Evolutionary conservation across 345 rosid species (phyloP).

Genomic region (Citrus unshiu): DNA sequence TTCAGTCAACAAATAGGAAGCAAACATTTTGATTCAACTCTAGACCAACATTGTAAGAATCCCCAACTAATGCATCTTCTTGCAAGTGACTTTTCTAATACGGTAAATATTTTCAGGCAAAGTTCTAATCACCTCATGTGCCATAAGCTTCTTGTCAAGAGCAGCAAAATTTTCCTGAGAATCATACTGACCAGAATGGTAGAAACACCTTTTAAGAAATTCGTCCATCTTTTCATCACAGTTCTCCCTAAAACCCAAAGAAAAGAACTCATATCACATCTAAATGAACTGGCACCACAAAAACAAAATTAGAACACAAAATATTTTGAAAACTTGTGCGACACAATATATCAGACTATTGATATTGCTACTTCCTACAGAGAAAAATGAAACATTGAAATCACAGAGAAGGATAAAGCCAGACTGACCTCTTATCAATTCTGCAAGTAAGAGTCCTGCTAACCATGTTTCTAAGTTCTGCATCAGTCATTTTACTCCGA

Average conservation of each 20-base stretch:
- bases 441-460: constrained; percentile 97
- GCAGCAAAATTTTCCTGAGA: constrained; percentile 70
- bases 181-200: constrained; percentile 96
- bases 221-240: constrained; percentile 93
- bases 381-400: background rate
- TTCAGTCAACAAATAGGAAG: background rate
- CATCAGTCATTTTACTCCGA: constrained; percentile 96
- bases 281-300: background rate
- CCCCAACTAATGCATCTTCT: background rate
- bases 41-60: background rate
- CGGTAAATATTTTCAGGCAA: background rate
- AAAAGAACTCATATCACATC: constrained; percentile 12
- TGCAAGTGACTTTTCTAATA: constrained; percentile 2
- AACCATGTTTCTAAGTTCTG: constrained; percentile 86
- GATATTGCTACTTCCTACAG: background rate
- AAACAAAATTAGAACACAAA: background rate
- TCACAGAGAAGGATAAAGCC: background rate
- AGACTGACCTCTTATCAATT: constrained; percentile 81
- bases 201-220: constrained; percentile 93
- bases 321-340: background rate
- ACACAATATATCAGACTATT: background rate
- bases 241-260: constrained; percentile 62
- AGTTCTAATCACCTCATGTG: constrained; percentile 66
- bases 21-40: background rate
- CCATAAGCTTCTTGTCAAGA: constrained; percentile 74